Percentiles rank a stretch among this genome's conserved stretches.
Conservation (phyloP, 257 asterid genomes). For the Solanum pimpinellifolium region DNA sequence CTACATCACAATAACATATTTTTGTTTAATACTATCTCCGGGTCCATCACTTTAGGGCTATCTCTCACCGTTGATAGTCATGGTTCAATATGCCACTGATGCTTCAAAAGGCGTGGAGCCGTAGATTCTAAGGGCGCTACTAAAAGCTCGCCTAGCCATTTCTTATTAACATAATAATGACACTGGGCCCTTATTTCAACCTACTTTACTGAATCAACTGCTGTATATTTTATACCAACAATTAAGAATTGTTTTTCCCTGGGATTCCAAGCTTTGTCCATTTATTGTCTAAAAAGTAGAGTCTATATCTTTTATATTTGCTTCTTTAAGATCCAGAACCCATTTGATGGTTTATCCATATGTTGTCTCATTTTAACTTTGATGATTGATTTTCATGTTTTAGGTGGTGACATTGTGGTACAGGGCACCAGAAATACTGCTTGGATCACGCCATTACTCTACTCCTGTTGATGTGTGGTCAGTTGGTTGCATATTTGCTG, state of each 20-base stretch:
- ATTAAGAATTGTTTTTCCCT: neutral
- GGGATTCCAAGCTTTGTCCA: neutral
- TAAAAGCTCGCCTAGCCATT: neutral
- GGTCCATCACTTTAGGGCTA: neutral
- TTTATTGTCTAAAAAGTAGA: neutral
- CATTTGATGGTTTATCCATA: neutral
- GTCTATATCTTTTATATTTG: neutral
- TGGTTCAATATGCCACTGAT: neutral
- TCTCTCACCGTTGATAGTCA: neutral
- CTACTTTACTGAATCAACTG: neutral
- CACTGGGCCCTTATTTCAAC: neutral
- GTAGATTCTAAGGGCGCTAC: neutral
- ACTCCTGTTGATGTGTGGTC: constrained; percentile 99
- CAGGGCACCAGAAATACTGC: constrained; percentile 96
- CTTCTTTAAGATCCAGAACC: neutral
- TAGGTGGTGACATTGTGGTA: constrained; percentile 98
- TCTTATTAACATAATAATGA: neutral
- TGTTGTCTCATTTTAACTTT: neutral
- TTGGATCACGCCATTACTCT: constrained; percentile 89
- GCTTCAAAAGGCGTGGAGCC: neutral
- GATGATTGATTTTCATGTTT: neutral
- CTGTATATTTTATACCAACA: neutral
- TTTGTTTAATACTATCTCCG: neutral
- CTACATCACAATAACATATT: neutral
- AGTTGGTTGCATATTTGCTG: constrained; percentile 95